Conservation (phyloP, 106 monocot species). For the Dactylorhiza incarnata region DNA sequence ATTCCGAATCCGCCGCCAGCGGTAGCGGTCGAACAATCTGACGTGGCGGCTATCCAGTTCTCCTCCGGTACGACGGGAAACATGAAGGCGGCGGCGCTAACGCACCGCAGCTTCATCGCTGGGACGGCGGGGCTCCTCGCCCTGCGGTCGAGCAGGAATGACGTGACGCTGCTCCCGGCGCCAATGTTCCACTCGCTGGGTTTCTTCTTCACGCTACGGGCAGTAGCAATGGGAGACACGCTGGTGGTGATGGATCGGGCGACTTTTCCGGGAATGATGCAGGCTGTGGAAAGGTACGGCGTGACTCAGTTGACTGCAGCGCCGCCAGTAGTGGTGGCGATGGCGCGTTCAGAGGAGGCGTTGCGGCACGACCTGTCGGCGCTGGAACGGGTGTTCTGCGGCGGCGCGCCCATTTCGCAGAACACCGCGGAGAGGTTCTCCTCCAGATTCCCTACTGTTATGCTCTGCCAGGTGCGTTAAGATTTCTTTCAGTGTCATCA, state of each 20-base stretch:
- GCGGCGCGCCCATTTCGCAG: slow-evolving; percentile 54
- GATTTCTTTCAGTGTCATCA: not conserved
- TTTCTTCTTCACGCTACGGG: slow-evolving; percentile 27
- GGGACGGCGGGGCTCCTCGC: slow-evolving; percentile 22
- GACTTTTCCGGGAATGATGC: slow-evolving; percentile 19
- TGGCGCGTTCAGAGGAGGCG: slow-evolving; percentile 31
- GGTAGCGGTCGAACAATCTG: slow-evolving; percentile 28
- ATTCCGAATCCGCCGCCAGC: not conserved
- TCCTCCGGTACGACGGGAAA: slow-evolving; percentile 76
- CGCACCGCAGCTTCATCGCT: slow-evolving; percentile 69
- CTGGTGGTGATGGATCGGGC: slow-evolving; percentile 30
- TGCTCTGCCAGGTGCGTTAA: slow-evolving; percentile 32
- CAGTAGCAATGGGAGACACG: slow-evolving; percentile 35
- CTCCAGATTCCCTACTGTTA: slow-evolving; percentile 33
- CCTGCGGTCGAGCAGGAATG: not conserved
- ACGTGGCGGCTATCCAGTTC: slow-evolving; percentile 56
- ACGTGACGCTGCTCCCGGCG: slow-evolving; percentile 31
- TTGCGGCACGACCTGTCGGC: slow-evolving; percentile 21
- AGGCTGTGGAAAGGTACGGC: slow-evolving; percentile 31
- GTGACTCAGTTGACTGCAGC: slow-evolving; percentile 42
- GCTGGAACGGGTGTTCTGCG: slow-evolving; percentile 31
- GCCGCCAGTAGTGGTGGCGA: slow-evolving; percentile 63
- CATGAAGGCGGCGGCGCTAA: slow-evolving; percentile 47
- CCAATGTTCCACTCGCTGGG: slow-evolving; percentile 78
- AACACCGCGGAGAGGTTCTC: slow-evolving; percentile 32